Evolutionary conservation across 768 basidiomycete species (phyloP).

Genomic region (Daedalea quercina): DNA sequence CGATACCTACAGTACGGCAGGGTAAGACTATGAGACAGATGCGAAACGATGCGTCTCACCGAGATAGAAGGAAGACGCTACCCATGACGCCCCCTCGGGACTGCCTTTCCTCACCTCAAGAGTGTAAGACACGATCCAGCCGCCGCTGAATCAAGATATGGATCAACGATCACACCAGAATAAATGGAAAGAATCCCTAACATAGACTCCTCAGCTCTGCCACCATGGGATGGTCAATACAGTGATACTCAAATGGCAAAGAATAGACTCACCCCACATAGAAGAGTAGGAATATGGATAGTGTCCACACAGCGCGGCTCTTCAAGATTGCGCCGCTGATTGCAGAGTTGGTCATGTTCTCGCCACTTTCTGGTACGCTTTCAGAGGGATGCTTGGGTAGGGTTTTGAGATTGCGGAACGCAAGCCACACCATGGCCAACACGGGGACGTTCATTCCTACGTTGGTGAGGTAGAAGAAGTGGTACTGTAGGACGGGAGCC

Average conservation of each 20-base stretch:
- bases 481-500: constrained; percentile 9
- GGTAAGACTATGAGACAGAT: neutral
- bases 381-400: constrained; percentile 14
- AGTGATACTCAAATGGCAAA: neutral
- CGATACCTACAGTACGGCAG: constrained; percentile 15
- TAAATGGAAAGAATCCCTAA: constrained; percentile 4
- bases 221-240: neutral
- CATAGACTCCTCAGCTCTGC: constrained; percentile 22
- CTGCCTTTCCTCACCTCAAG: constrained; percentile 21
- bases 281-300: constrained; percentile 21
- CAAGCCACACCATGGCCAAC: constrained; percentile 15
- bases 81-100: constrained; percentile 23
- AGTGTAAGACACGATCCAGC: constrained; percentile 25
- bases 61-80: constrained; percentile 22
- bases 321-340: constrained; percentile 12
- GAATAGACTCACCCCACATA: constrained; percentile 16
- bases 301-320: constrained; percentile 21
- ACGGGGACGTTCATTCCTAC: constrained; percentile 20
- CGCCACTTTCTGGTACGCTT: neutral
- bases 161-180: neutral
- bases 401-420: constrained; percentile 17
- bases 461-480: constrained; percentile 21
- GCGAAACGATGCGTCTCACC: constrained; percentile 6
- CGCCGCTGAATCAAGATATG: constrained; percentile 13
- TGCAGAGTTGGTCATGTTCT: neutral